These are phyloP conservation scores for Chaetoscypha palmicola DNA, from an alignment of 2,329 filamentous ascomycete genomes.

Conservation along the genomic window DNA sequence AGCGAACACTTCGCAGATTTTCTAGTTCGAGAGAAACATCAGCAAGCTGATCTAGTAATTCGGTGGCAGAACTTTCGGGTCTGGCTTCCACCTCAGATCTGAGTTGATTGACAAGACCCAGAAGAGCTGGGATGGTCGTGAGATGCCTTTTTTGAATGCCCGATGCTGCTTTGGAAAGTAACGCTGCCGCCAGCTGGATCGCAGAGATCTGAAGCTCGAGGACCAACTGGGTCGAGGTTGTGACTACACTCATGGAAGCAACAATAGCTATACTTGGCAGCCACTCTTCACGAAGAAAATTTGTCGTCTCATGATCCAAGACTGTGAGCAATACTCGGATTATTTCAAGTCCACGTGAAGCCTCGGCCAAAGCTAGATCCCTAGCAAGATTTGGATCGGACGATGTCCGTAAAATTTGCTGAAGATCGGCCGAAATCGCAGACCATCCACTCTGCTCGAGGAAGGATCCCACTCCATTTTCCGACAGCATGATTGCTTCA, in stretches of 20 bases:
- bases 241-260: conserved; percentile 32
- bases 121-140: conserved; percentile 44
- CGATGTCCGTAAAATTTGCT: conserved; percentile 38
- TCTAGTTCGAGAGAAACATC: conserved; percentile 35
- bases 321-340: conserved; percentile 48
- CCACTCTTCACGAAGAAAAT: conserved; percentile 45
- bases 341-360: conserved; percentile 46
- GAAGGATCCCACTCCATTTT: conserved; percentile 36
- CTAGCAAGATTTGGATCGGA: conserved; percentile 15
- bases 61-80: conserved; percentile 25
- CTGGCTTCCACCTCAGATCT: conserved; percentile 19
- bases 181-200: conserved; percentile 47
- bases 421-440: conserved; percentile 44
- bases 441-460: conserved; percentile 48
- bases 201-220: conserved; percentile 46
- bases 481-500: conserved; percentile 47
- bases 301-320: conserved; percentile 40
- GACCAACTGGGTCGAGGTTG: conserved; percentile 10
- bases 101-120: conserved; percentile 41
- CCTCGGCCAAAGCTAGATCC: conserved; percentile 29
- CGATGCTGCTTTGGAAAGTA: conserved; percentile 40
- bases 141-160: conserved; percentile 44
- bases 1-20: conserved; percentile 10
- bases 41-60: conserved; percentile 38
- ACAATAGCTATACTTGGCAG: conserved; percentile 47